Base-by-base conservation (phyloP, 2,329 filamentous ascomycete genomes). In the Aspergillus sp. region DNA sequence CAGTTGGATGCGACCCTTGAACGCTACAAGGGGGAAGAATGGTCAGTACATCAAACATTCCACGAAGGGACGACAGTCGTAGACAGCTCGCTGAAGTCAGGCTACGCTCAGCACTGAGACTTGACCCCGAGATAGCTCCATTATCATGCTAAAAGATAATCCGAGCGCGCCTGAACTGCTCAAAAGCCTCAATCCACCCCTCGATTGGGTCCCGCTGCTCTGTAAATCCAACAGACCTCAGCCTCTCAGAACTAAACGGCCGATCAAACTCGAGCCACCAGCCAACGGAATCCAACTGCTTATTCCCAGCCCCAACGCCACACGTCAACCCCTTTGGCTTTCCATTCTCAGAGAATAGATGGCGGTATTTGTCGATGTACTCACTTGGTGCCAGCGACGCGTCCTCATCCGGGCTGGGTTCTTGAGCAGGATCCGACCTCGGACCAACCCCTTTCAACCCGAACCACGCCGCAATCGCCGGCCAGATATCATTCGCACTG, bases 231-330 rank as follows among this genome's bases (percentile, higher is more conserved):
- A 75, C 69, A 7, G 68, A 69, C 22, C 76, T 73, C 13, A 82
- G 68, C 31, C 73, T 78, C 25, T 76, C 71, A 52, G 81, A 67
- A 57, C 79, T 81, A 65, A 84, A 68, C 54, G 83, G 79, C 25
- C 81, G 74, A 62, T 84, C 81, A 63, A 84, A 83, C 6, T 76
- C 78, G 54, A 84, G 69, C 80, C 81, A 78, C 69, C 75, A 77
- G 28, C 81, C 77, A n/a, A 82, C 72, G 61, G 77, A 73, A 66
- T 83, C 75, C 48, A 82, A 63, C 66, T 82, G 74, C 58, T 71
- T 63, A 23, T 70, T 69, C 0, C 79, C 79, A 7, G 66, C 71
- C 0, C 77, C 75, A 4, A 81, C 79, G 0, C 78, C 79, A 3
- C 68, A 67, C 3, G 48, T 62, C 3, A 67, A 25, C 3, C 72